Conservation (phyloP, 2,329 filamentous ascomycete species). For the Botrytis paeoniae region DNA sequence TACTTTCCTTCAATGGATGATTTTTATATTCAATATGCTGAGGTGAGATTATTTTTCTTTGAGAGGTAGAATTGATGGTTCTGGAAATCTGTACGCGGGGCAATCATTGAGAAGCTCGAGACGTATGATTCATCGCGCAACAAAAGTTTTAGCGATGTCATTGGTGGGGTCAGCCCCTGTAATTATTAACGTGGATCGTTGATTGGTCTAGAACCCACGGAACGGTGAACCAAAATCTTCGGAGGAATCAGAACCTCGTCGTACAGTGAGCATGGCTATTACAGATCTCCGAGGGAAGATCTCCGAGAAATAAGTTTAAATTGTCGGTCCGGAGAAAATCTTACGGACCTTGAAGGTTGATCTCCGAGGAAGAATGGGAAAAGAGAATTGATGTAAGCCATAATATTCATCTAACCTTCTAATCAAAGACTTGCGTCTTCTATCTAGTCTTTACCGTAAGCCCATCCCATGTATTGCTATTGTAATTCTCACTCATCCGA, state of each 20-base stretch:
- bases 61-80: neutral
- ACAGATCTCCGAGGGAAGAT: constrained; percentile 7
- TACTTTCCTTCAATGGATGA: neutral
- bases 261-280: neutral
- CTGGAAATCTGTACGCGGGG: constrained; percentile 14
- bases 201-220: neutral
- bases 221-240: neutral
- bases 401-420: neutral
- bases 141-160: constrained; percentile 16
- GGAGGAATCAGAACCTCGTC: neutral
- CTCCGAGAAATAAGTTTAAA: constrained; percentile 3
- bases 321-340: neutral
- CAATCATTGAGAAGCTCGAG: neutral
- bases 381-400: neutral
- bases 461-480: neutral
- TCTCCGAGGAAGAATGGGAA: constrained; percentile 7
- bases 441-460: constrained; percentile 9
- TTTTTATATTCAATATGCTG: constrained; percentile 2
- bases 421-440: constrained; percentile 18
- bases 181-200: neutral
- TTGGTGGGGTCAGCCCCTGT: constrained; percentile 5
- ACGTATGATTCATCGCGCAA: neutral
- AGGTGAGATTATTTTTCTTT: constrained; percentile 17
- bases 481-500: constrained; percentile 21
- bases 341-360: neutral